Evolutionary conservation across 768 basidiomycete species (phyloP), one percentile per base, ranked within the genome.

Genomic region (Leucocoprinus sp.): DNA sequence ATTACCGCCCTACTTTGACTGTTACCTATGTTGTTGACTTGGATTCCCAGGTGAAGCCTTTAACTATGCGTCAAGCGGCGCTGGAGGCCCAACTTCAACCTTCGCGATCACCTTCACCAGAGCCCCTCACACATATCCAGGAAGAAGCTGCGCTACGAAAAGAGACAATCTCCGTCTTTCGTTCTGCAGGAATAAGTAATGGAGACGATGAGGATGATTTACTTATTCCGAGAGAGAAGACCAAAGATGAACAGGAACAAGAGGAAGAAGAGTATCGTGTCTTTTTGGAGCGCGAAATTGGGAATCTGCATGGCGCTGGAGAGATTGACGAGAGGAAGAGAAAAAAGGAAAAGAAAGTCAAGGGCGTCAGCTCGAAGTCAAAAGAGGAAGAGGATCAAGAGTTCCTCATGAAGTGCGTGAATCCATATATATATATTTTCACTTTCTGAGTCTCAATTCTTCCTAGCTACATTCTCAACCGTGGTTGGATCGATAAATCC

Each of bases 401-500:
- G 46, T 96, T 97, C 57, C 66, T 97, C 43, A 74, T 92, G 69
- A 85, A 90, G 93, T 96, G 55, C 43, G 87, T 68, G 1, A 14
- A 47, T 19, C 39, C 39, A 35, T 45, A 18, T 18, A 8, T 43
- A 4, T 42, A 5, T 8, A 8, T 31, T 12, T 35, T 49, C 8
- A 12, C 38, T 44, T 6, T 36, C 26, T 38, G 42, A 11, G 17
- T 35, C 17, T 14, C 33, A 37, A 43, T 4, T 35, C 45, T 41
- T 15, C 42, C 1, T 55, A 97, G 93, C 62, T 99, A 96, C 62
- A 96, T 99, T 52, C 70, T 97, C 17, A 93, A 95, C 61, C 89
- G 96, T 22, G 96, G 95, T 1, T 99, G 96, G 96, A 81, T 99
- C 38, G 96, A 98, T 62, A 78, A 74, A 39, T 70, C 82, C 1